Evolutionary conservation across 148 eudicot species (phyloP).

Genomic region (Dysphania ambrosioides): DNA sequence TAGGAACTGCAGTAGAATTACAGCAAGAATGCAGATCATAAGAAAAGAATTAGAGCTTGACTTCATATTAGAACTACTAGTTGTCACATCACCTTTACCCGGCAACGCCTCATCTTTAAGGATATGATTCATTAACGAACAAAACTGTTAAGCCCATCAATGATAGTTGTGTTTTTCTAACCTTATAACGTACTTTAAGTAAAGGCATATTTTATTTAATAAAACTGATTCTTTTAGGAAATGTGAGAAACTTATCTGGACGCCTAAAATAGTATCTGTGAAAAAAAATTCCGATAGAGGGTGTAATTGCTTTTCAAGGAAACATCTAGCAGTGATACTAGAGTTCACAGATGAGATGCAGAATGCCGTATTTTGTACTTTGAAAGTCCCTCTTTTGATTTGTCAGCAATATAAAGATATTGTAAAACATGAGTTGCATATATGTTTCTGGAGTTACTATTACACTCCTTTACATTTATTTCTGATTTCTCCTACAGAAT

Average conservation of each 20-base stretch:
- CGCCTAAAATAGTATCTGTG: too few species aligned
- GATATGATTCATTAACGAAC: too few species aligned
- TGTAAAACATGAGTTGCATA: not conserved
- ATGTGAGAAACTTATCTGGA: too few species aligned
- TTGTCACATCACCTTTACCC: too few species aligned
- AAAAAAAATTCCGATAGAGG: not conserved
- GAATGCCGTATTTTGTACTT: not conserved
- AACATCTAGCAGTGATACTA: not conserved
- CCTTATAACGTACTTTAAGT: too few species aligned
- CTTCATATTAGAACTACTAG: not conserved
- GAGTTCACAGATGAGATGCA: slow-evolving; percentile 1
- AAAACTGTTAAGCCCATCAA: too few species aligned
- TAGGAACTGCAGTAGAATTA: too few species aligned
- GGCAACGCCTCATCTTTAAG: too few species aligned
- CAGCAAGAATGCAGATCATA: too few species aligned
- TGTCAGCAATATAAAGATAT: not conserved
- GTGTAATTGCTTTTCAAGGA: not conserved
- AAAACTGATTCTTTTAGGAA: too few species aligned
- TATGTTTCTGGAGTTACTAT: not conserved
- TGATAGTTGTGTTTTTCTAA: too few species aligned
- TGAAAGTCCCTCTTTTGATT: not conserved
- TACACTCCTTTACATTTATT: not conserved
- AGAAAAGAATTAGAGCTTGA: not conserved
- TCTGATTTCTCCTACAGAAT: slow-evolving; percentile 43
- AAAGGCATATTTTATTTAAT: not conserved